Conservation (phyloP, 1,139 yeast species). For the Kodamaea plutei region DNA sequence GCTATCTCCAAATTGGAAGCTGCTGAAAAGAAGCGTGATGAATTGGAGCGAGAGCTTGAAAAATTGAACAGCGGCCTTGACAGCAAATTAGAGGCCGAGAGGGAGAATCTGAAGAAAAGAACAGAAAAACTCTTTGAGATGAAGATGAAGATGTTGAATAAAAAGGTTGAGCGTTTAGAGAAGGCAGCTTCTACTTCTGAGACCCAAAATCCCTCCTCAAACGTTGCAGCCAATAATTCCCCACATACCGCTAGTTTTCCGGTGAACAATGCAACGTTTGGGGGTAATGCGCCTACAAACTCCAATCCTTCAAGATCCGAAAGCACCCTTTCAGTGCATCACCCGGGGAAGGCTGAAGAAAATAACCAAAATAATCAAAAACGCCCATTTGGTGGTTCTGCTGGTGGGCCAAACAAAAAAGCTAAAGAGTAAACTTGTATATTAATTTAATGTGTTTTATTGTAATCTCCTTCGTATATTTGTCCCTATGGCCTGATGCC, state of each 20-base stretch:
- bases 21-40: slow-evolving; percentile 6
- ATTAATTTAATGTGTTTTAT: background rate
- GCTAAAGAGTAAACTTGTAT: slow-evolving; percentile 8
- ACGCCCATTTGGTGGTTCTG: slow-evolving; percentile 6
- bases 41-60: slow-evolving; percentile 12
- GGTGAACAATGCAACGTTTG: background rate
- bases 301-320: background rate
- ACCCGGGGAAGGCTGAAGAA: background rate
- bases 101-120: slow-evolving; percentile 25
- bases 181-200: slow-evolving; percentile 11
- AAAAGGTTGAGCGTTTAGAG: slow-evolving; percentile 38
- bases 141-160: slow-evolving; percentile 40
- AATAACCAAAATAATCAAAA: slow-evolving; percentile 8
- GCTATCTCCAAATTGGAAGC: background rate
- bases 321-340: no score
- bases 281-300: no score
- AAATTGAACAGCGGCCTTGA: slow-evolving; percentile 26
- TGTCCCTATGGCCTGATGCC: no score
- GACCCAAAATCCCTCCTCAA: background rate
- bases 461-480: no score
- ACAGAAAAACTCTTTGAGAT: slow-evolving; percentile 41
- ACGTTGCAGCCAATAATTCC: no score
- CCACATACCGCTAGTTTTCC: no score
- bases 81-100: slow-evolving; percentile 29
- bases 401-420: slow-evolving; percentile 7